A percentile compares a stretch with the other conserved stretches of the same genome.
Conservation (phyloP, 768 basidiomycete genomes). For the Suillus fuscotomentosus region DNA sequence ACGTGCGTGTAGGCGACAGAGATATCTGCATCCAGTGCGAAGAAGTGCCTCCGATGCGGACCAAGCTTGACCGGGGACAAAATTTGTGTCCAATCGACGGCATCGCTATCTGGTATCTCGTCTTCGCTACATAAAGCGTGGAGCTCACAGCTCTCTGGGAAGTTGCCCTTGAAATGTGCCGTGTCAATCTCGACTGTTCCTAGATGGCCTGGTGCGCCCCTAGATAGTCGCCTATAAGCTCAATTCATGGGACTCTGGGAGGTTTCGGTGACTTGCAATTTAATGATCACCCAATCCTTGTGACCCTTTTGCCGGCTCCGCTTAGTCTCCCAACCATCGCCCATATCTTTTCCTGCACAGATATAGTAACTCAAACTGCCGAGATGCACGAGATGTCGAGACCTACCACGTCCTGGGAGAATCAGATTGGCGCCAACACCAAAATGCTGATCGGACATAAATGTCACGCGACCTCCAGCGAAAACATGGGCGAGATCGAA, state of each 20-base stretch:
- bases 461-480: slow-evolving; percentile 81
- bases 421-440: slow-evolving; percentile 90
- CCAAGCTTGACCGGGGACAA: slow-evolving; percentile 79
- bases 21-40: slow-evolving; percentile 71
- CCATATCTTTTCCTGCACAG: slow-evolving; percentile 76
- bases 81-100: slow-evolving; percentile 65
- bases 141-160: slow-evolving; percentile 84
- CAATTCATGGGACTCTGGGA: neutral
- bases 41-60: slow-evolving; percentile 86
- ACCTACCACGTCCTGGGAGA: slow-evolving; percentile 77
- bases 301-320: slow-evolving; percentile 77
- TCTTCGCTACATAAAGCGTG: slow-evolving; percentile 47
- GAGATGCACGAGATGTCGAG: neutral
- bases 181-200: slow-evolving; percentile 88
- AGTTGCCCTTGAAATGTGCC: slow-evolving; percentile 94
- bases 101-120: slow-evolving; percentile 38
- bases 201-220: slow-evolving; percentile 74
- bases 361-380: neutral
- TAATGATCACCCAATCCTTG: slow-evolving; percentile 90
- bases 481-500: slow-evolving; percentile 93
- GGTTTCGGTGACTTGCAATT: slow-evolving; percentile 57
- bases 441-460: slow-evolving; percentile 92
- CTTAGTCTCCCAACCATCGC: slow-evolving; percentile 98
- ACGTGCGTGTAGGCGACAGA: slow-evolving; percentile 74
- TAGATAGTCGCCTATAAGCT: slow-evolving; percentile 25